These are phyloP conservation scores for Hortaea sp. DNA, from an alignment of 2,329 filamentous ascomycete genomes.

Conservation along the genomic window DNA sequence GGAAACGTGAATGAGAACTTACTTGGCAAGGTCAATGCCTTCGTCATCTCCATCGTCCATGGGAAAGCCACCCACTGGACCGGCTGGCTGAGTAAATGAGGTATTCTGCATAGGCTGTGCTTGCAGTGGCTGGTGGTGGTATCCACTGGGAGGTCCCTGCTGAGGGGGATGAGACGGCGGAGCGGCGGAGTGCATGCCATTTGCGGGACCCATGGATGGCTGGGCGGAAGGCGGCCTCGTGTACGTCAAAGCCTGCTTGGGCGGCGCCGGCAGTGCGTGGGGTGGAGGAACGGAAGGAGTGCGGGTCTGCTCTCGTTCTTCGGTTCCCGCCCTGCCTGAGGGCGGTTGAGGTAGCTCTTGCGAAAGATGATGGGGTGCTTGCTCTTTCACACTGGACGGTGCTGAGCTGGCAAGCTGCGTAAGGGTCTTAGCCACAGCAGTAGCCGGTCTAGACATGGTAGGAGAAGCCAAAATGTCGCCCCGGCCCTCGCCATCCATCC, in stretches of 20 bases:
- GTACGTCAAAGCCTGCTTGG: background rate
- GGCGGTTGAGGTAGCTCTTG: constrained; percentile 10
- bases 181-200: background rate
- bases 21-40: constrained; percentile 41
- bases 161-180: background rate
- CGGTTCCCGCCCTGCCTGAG: background rate
- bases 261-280: background rate
- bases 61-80: constrained; percentile 17
- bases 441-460: constrained; percentile 20
- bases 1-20: constrained; percentile 15
- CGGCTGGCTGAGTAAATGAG: background rate
- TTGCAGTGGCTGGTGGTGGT: constrained; percentile 1
- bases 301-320: background rate
- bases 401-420: constrained; percentile 14
- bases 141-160: constrained; percentile 2
- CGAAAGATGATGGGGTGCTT: constrained; percentile 3
- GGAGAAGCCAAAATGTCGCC: constrained; percentile 19
- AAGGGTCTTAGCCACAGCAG: constrained; percentile 22
- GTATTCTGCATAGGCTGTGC: background rate
- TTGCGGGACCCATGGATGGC: background rate
- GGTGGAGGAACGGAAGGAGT: background rate
- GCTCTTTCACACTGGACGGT: constrained; percentile 7
- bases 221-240: background rate
- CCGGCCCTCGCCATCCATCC: constrained; percentile 7
- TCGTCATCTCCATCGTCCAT: constrained; percentile 35